Evolutionary conservation across 805 yeast species (phyloP), one percentile per base, ranked within the genome.

Genomic region (Metschnikowia matae): DNA sequence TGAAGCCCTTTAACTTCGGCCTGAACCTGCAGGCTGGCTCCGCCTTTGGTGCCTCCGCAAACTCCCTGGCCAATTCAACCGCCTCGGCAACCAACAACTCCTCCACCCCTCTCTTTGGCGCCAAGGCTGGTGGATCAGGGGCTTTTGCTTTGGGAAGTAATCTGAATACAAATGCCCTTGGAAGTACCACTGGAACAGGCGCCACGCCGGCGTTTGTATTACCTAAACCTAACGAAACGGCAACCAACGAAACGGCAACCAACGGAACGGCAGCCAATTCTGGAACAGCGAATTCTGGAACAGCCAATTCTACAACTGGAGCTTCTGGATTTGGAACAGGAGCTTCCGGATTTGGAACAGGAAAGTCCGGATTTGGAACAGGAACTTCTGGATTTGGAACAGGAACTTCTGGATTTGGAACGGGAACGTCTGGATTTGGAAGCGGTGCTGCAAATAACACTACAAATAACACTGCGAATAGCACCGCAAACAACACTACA

Each of bases 11-110:
- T 15, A 14, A 40, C 7, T 42, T 43, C n/a, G 42, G 44, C 4
- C 33, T 37, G 18, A 40, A 45, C 15, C 40, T 26, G 29, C 26
- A 48, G 13, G 18, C 48, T 2, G 41, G 52, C 10, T 40, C 54
- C 6, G 15, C 48, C 10, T 48, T 52, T 6, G 49, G 52, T 6
- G 49, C 42, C 44, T 13, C 47, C 6, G 41, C 44, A n/a, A 37
- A 38, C 39, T 2, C 36, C 11, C 23, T 26, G 18, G 20, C 20
- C 21, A 15, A 18, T 26, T 8, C 29, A 26, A 26, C 29, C 29
- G 29, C 29, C 29, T 26, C 29, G 29, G 11, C 29, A 26, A 15
- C 39, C 7, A 15, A 10, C 26, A 26, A 15, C n/a, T 3, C 43
- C 17, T n/a, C 32, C 32, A 38, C 23, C 14, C n/a, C 43, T 26